Evolutionary conservation across 2,329 filamentous ascomycete genomes (phyloP), one percentile per base, ranked within the genome.

Genomic region (Cytospora paraplurivora): DNA sequence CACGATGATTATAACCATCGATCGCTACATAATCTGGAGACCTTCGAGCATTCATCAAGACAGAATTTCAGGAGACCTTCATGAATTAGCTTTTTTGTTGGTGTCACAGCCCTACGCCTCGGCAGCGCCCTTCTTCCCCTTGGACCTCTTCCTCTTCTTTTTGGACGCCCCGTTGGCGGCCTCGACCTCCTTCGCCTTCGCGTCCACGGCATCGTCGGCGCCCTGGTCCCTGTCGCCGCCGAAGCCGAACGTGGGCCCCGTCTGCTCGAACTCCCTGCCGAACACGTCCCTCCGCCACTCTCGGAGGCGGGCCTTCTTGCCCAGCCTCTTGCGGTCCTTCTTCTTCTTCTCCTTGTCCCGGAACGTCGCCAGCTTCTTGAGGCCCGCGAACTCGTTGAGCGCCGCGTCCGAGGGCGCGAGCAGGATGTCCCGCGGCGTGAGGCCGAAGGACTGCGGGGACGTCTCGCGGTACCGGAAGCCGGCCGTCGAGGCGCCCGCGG

Each of bases 401-500:
- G 89, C 87, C 54, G 86, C 81, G 78, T 99, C 95, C 52, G 89
- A 90, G 0, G 93, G 92, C 68, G 96, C 92, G 73, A 89, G 83
- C 38, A 99, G 85, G 70, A 99, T 98, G 76, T 99, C 95, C 66
- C 88, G 86, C 1, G 93, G 82, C 0, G 92, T 96, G 72, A 99
- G 87, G 64, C 95, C 95, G 73, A 96, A 99, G 13, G 90, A 87
- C 62, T 90, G 89, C 1, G 95, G 94, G 0, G 92, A 96, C 1
- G 94, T 97, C 74, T 97, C 93, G 72, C 95, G 91, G 81, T 99
- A 99, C 62, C 91, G 89, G 85, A 99, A 99, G 35, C 83, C 85
- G 62, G 69, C 61, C 41, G 65, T 65, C 27, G 68, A 71, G 41
- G 69, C 71, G 64, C 64, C 69, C 4, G 54, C 27, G 3, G 57